phyloP scores from a whole-genome alignment of 257 asterid species.

The Sherardia arvensis region DNA sequence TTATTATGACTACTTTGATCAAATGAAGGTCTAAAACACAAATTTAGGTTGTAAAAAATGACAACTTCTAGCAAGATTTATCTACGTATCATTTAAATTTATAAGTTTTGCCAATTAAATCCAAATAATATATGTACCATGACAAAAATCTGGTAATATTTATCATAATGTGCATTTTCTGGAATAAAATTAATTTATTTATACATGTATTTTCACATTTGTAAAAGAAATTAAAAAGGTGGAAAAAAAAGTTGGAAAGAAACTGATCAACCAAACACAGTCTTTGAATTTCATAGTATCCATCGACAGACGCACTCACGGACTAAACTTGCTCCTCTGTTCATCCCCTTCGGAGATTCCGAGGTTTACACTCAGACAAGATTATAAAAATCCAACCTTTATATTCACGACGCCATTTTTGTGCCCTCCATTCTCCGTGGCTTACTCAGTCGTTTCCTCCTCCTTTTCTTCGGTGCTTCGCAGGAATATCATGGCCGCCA shows the following conservation, averaged over 20 bases:
- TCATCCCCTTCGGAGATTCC: conserved; percentile 14
- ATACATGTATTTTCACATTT: no score
- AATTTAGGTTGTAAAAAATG: no score
- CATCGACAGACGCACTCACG: conserved; percentile 11
- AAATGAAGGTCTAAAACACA: no score
- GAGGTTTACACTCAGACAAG: conserved; percentile 4
- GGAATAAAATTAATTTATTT: no score
- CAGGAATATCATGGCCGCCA: conserved; percentile 35
- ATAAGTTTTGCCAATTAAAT: no score
- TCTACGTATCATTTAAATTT: no score
- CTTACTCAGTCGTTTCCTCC: conserved; percentile 10
- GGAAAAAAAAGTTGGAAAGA: not conserved
- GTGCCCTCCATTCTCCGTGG: conserved; percentile 8
- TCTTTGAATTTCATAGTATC: conserved; percentile 4
- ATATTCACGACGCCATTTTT: not conserved
- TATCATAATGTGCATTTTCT: no score
- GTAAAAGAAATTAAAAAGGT: not conserved
- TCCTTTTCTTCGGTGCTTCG: not conserved
- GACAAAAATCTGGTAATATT: no score
- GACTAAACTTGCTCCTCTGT: not conserved
- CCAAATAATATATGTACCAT: no score
- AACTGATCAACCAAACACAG: not conserved
- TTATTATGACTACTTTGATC: no score
- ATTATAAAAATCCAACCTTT: not conserved
- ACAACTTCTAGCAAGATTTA: no score